Evolutionary conservation across 345 rosid genomes (phyloP).

Genomic region (Turnera subulata): DNA sequence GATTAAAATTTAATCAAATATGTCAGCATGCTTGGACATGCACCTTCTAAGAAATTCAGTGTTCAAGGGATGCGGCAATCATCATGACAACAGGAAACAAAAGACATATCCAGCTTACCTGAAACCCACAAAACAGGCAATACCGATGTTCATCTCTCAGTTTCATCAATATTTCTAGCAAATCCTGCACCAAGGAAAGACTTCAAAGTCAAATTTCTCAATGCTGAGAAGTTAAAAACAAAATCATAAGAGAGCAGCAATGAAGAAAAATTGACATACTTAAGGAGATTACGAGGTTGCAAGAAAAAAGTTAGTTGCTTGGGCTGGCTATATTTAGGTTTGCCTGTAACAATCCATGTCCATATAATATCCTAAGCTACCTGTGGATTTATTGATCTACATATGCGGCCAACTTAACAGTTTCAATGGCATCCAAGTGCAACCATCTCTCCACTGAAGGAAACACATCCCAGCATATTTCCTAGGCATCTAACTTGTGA

Average conservation of each 20-base stretch:
- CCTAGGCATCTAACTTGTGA: too few species aligned
- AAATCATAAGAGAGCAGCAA: background rate
- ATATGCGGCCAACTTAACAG: too few species aligned
- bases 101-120: slow-evolving; percentile 30
- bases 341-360: background rate
- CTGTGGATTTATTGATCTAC: too few species aligned
- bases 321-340: background rate
- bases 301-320: background rate
- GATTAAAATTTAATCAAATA: too few species aligned
- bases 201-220: background rate
- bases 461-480: background rate
- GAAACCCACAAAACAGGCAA: slow-evolving; percentile 81
- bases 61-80: background rate
- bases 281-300: background rate
- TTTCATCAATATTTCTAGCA: slow-evolving; percentile 60
- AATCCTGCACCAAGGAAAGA: slow-evolving; percentile 52
- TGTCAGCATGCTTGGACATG: background rate
- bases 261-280: background rate
- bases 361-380: too few species aligned
- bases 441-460: too few species aligned
- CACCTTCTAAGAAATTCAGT: background rate
- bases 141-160: slow-evolving; percentile 71
- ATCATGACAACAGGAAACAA: background rate
- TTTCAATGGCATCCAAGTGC: too few species aligned
- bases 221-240: background rate